Conservation (phyloP, 75 land plant genomes). For the Picea glauca region DNA sequence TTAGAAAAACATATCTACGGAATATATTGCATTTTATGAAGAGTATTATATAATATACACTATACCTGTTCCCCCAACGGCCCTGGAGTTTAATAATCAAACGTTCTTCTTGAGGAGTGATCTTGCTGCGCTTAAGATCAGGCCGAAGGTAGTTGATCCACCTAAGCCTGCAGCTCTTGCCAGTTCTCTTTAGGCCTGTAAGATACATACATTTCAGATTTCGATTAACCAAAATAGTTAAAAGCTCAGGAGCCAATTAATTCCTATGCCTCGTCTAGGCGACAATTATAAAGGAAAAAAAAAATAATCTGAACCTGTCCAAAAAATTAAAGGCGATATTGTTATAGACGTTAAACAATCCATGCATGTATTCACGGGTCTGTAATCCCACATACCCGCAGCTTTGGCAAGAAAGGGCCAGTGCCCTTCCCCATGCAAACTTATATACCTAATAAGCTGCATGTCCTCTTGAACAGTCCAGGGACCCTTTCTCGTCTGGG, state of each 20-base stretch:
- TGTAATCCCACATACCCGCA: constrained; percentile 30
- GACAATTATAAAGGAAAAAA: too few species aligned
- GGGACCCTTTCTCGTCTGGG: constrained; percentile 64
- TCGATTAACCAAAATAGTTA: too few species aligned
- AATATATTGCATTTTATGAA: not conserved
- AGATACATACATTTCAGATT: not conserved
- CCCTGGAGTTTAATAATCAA: constrained; percentile 75
- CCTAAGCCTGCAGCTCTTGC: constrained; percentile 83
- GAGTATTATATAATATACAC: not conserved
- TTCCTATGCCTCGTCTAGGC: too few species aligned
- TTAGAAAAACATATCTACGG: not conserved
- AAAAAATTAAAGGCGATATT: not conserved
- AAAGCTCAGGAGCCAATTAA: too few species aligned
- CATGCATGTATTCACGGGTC: not conserved
- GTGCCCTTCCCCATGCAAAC: constrained; percentile 78
- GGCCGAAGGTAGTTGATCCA: constrained; percentile 90
- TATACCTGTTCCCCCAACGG: constrained; percentile 59
- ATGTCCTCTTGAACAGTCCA: constrained; percentile 88
- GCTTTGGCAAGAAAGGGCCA: constrained; percentile 72
- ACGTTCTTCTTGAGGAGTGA: constrained; percentile 67
- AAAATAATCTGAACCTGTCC: too few species aligned
- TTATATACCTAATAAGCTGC: constrained; percentile 64
- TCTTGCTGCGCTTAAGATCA: constrained; percentile 71
- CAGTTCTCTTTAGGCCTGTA: constrained; percentile 65
- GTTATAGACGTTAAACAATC: not conserved